Base-by-base conservation (phyloP, 768 basidiomycete species). In the Mycena albidolilacea region DNA sequence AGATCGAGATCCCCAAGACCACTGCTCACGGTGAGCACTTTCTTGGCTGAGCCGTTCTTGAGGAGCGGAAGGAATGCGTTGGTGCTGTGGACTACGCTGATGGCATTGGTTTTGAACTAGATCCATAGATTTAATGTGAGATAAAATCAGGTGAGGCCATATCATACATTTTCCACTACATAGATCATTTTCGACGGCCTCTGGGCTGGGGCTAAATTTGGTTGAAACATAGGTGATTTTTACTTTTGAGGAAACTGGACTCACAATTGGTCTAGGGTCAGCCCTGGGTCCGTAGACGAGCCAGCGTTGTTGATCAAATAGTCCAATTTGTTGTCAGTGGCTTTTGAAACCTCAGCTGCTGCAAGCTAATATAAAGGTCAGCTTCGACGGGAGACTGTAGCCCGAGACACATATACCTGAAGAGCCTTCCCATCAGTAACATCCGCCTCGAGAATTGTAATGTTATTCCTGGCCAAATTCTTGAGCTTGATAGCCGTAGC, bases 1-100 rank as follows among this genome's bases (percentile, higher is more conserved):
- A 81, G 46, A 7, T 81, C 81, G 5, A 71, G 59, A 72, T 82
- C 82, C 15, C 71, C 83, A n/a, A 82, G 52, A 41, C 80, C 84
- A 21, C 77, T 78, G 69, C 73, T 76, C 69, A 86, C 66, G 0
- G 81, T 76, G 73, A 85, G 73, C 54, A 86, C 82, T 70, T 81
- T 84, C 30, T 30, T 30, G 30, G 30, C 3, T 30, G 30, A 30
- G 30, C 30, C 30, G 30, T 30, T 30, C 30, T 35, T 41, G 41
- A 67, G 57, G 14, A 67, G 66, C 15, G 66, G 66, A 19, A 67
- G 66, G 21, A 67, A 58, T 8, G 57, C 66, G 30, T 67, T 67
- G 66, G 39, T 67, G 43, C 14, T 30, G 35, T 67, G 66, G 7
- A 67, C 66, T n/a, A 57, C 50, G 21, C 66, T 46, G 66, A 67